These are phyloP conservation scores for Quercus agrifolia DNA, from an alignment of 306 rosid species.

Conservation along the genomic window DNA sequence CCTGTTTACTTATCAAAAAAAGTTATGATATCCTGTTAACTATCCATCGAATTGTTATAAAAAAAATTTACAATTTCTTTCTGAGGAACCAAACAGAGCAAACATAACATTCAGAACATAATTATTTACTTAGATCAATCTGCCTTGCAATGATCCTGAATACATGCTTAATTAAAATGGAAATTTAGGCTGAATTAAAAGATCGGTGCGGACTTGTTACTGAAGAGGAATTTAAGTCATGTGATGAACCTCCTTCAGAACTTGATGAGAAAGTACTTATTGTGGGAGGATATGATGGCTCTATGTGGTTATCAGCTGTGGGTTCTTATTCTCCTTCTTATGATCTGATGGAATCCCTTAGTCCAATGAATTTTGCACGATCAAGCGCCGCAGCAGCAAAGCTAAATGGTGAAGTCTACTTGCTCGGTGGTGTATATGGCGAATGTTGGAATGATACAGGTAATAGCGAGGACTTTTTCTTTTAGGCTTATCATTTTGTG, in stretches of 20 bases:
- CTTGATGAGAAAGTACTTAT: constrained; percentile 31
- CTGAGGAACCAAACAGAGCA: background rate
- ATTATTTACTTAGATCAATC: background rate
- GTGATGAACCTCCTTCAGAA: constrained; percentile 3
- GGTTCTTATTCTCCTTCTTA: constrained; percentile 29
- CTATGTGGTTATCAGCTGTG: constrained; percentile 22
- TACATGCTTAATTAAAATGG: background rate
- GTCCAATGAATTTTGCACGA: constrained; percentile 35
- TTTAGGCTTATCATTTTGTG: background rate
- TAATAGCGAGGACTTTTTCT: constrained; percentile 7
- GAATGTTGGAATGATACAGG: constrained; percentile 38
- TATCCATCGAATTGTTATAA: too few relatives aligned
- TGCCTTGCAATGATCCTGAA: background rate
- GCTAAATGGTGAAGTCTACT: constrained; percentile 31
- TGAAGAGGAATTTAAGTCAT: background rate
- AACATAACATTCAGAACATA: background rate
- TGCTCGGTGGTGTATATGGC: constrained; percentile 34
- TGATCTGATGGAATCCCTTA: constrained; percentile 28
- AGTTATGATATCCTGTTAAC: background rate
- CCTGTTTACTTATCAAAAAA: too few relatives aligned
- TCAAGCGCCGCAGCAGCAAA: constrained; percentile 28
- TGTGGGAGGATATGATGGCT: constrained; percentile 48
- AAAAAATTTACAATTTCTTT: too few relatives aligned
- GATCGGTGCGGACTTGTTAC: constrained; percentile 5
- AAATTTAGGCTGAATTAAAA: constrained; percentile 37